A percentile compares a stretch with the other conserved stretches of the same genome.
Conservation (phyloP, 2,329 filamentous ascomycete species). For the Xylaria digitata region DNA sequence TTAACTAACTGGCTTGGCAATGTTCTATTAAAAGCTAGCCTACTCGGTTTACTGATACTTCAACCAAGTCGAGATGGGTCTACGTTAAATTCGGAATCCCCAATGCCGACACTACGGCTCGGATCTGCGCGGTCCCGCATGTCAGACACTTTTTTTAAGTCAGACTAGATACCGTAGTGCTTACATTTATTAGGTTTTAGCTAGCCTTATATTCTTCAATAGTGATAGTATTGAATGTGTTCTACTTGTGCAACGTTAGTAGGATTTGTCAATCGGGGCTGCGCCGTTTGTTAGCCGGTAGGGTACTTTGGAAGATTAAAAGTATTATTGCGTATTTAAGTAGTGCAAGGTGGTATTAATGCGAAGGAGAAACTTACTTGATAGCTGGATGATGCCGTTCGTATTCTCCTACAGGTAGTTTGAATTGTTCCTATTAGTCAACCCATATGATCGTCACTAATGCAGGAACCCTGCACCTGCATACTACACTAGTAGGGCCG, state of each 20-base stretch:
- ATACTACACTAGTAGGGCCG: background rate
- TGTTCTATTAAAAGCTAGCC: too few relatives aligned
- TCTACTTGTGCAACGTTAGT: too few relatives aligned
- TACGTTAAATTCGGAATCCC: too few relatives aligned
- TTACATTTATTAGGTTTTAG: background rate
- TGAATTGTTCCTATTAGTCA: background rate
- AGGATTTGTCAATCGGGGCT: too few relatives aligned
- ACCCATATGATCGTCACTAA: conserved; percentile 26
- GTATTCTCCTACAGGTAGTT: too few relatives aligned
- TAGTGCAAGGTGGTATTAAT: too few relatives aligned
- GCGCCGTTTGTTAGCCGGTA: too few relatives aligned
- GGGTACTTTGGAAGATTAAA: too few relatives aligned
- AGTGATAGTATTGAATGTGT: background rate
- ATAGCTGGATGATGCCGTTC: background rate
- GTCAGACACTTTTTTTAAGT: background rate
- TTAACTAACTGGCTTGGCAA: too few relatives aligned
- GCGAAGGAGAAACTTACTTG: background rate
- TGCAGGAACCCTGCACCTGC: conserved; percentile 28
- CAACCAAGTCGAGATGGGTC: background rate
- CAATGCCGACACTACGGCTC: background rate
- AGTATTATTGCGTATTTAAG: too few relatives aligned
- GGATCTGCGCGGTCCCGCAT: background rate
- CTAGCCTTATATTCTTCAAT: background rate
- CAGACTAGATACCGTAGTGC: background rate
- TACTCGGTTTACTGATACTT: background rate